A percentile compares a stretch with the other conserved stretches of the same genome.
phyloP scores from a whole-genome alignment of 257 asterid genomes.

The Ophiorrhiza pumila region DNA sequence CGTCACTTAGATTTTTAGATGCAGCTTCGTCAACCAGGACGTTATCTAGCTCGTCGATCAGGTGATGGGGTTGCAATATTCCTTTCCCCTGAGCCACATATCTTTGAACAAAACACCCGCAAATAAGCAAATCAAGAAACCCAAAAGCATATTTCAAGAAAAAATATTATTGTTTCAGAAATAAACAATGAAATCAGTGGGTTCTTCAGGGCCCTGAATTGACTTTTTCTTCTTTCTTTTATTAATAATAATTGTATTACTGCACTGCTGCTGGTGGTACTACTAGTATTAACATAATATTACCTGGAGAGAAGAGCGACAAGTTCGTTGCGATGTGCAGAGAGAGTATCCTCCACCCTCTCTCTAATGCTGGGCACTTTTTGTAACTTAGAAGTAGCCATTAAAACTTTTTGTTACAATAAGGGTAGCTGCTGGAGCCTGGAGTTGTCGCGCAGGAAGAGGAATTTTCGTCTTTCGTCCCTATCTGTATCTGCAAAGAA shows the following conservation, averaged over 20 bases:
- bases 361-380: constrained; percentile 79
- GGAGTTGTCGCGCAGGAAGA: no score
- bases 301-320: constrained; percentile 90
- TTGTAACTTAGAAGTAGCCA: constrained; percentile 49
- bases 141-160: not conserved
- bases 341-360: constrained; percentile 87
- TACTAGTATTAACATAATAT: not conserved
- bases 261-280: no score
- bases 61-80: constrained; percentile 79
- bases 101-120: constrained; percentile 28
- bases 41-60: constrained; percentile 81
- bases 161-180: not conserved
- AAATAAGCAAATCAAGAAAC: not conserved
- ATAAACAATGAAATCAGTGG: not conserved
- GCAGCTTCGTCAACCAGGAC: constrained; percentile 45
- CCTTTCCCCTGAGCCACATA: constrained; percentile 97
- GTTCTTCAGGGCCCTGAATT: not conserved
- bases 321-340: constrained; percentile 86
- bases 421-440: no score
- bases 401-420: no score
- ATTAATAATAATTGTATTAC: no score
- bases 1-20: constrained; percentile 50
- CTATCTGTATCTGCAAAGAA: no score
- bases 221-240: no score
- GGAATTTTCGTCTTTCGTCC: no score